Base-by-base conservation (phyloP, 768 basidiomycete species). In the Boletus insuetus region DNA sequence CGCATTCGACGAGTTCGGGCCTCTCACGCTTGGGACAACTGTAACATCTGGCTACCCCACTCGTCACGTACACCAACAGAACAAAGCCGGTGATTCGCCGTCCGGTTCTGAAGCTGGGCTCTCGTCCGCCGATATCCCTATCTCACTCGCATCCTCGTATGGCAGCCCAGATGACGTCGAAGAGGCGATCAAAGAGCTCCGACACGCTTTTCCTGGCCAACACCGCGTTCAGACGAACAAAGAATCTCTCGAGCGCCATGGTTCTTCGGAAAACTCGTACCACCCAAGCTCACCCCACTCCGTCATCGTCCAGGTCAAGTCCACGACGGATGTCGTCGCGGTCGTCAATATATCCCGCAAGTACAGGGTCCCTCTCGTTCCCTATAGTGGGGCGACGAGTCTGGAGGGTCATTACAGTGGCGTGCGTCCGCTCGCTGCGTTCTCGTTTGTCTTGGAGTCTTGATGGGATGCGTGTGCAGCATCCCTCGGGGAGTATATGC, bases 391-490 rank as follows among this genome's bases (percentile, higher is more conserved):
- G 2, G 93, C 89, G 12, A 96, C 92, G 0, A 87, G 86, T 64
- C 77, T 95, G 13, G 94, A 96, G 67, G 92, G 92, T 0, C 91
- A 96, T 72, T 91, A 87, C 58, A 82, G 82, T 46, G 89, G 88
- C 29, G 89, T 90, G 54, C 53, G 78, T 70, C 12, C 22, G 10
- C 4, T 51, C 29, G 2, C 14, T 41, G 3, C 3, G 2, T 31
- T 37, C n/a, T 39, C 38, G n/a, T 4, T 39, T 19, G 38, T 39
- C 38, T 37, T 38, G 34, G 42, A 53, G 24, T 54, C 47, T 56
- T 48, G 43, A 58, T n/a, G 35, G 7, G n/a, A 49, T 9, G 7
- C 5, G 13, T n/a, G 26, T 39, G 9, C 51, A 80, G 79, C 56
- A 64, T 48, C 64, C 71, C n/a, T 64, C 73, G 26, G 86, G 85